Evolutionary conservation across 2,329 filamentous ascomycete genomes (phyloP).

Genomic region (Neopestalotiopsis sp.): DNA sequence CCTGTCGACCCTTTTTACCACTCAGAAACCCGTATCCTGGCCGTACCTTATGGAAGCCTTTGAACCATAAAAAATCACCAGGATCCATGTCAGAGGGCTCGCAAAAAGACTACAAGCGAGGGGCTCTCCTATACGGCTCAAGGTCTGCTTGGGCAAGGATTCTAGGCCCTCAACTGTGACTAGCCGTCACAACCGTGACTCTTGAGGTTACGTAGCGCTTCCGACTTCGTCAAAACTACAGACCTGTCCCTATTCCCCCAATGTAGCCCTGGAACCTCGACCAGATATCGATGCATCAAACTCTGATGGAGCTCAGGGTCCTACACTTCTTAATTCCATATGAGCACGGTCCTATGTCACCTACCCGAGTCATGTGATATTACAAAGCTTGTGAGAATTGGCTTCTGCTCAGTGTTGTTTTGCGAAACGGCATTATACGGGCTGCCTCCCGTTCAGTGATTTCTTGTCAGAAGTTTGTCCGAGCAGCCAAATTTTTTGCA

Average conservation of each 20-base stretch:
- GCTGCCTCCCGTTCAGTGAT: background rate
- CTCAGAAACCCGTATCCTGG: background rate
- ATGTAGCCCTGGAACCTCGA: background rate
- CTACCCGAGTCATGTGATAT: constrained; percentile 1
- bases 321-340: background rate
- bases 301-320: background rate
- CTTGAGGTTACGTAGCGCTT: background rate
- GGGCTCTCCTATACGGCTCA: background rate
- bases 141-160: background rate
- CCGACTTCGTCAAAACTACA: background rate
- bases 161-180: background rate
- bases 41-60: background rate
- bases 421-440: background rate
- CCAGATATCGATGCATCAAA: background rate
- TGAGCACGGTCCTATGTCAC: background rate
- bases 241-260: background rate
- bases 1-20: background rate
- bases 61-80: background rate
- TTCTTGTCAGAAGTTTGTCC: background rate
- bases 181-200: background rate
- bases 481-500: constrained; percentile 4
- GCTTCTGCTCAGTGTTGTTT: background rate
- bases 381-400: background rate
- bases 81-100: background rate
- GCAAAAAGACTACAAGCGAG: background rate